Conservation (phyloP, 2,329 filamentous ascomycete genomes). For the Chrysoporthe austroafricana region DNA sequence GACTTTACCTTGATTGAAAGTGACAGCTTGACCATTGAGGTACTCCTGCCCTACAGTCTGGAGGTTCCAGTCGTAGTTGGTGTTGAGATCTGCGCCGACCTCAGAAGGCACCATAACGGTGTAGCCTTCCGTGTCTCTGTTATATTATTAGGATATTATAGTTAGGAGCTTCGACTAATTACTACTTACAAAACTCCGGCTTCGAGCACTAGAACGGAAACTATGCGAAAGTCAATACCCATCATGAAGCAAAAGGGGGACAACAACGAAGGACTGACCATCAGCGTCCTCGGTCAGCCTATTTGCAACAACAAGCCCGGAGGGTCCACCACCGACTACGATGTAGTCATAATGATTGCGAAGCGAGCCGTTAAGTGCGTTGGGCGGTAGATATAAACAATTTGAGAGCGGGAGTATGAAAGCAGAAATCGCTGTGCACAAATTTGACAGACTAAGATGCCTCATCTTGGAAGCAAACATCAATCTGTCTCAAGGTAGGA, state of each 20-base stretch:
- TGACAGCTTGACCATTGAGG: conserved; percentile 41
- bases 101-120: conserved; percentile 30
- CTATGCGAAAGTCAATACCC: conserved; percentile 17
- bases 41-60: conserved; percentile 38
- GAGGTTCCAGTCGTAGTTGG: conserved; percentile 37
- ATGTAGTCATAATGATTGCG: conserved; percentile 41
- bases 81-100: conserved; percentile 27
- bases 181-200: conserved; percentile 30
- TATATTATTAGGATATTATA: neutral
- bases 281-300: conserved; percentile 45
- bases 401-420: neutral
- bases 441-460: neutral
- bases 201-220: conserved; percentile 31
- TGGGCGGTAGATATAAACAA: conserved; percentile 21
- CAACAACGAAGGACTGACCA: conserved; percentile 15
- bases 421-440: neutral
- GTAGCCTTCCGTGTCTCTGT: conserved; percentile 26
- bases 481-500: neutral
- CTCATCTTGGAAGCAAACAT: neutral
- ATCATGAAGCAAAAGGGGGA: neutral
- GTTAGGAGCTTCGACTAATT: neutral
- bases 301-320: conserved; percentile 49
- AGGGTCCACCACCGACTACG: conserved; percentile 51
- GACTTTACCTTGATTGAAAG: conserved; percentile 42
- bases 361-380: conserved; percentile 10